phyloP scores from a whole-genome alignment of 495 filamentous ascomycete species.

The Hyaloscypha variabilis region DNA sequence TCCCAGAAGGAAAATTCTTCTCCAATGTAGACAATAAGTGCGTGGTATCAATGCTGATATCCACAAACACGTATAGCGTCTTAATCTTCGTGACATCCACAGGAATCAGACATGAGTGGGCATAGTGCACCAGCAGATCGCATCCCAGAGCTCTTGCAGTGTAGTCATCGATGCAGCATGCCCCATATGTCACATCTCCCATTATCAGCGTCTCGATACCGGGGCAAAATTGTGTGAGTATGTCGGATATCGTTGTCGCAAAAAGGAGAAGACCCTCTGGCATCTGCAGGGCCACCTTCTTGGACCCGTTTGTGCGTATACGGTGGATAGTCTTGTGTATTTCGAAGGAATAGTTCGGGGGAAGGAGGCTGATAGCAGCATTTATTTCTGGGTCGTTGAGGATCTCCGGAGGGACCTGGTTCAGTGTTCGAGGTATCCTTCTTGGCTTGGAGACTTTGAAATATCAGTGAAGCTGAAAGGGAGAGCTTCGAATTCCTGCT shows the following conservation, averaged over 20 bases:
- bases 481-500: neutral
- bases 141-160: conserved; percentile 93
- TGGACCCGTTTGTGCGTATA: conserved; percentile 76
- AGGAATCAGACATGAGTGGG: conserved; percentile 93
- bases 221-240: conserved; percentile 91
- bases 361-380: conserved; percentile 83
- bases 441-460: conserved; percentile 58
- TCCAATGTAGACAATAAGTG: conserved; percentile 88
- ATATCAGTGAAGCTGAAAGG: conserved; percentile 15
- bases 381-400: conserved; percentile 86
- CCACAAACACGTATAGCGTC: conserved; percentile 96
- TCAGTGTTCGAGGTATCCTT: conserved; percentile 73
- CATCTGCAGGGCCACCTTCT: conserved; percentile 89
- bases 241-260: conserved; percentile 97
- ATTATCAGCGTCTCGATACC: conserved; percentile 93
- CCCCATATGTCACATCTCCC: conserved; percentile 98
- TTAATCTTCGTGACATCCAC: conserved; percentile 94
- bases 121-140: conserved; percentile 95
- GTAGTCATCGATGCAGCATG: conserved; percentile 99
- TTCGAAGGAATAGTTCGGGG: conserved; percentile 95
- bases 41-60: conserved; percentile 89
- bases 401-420: conserved; percentile 88
- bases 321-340: conserved; percentile 97
- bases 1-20: conserved; percentile 81
- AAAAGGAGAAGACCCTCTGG: conserved; percentile 95